Conservation (phyloP, 2,329 filamentous ascomycete genomes). For the Botrytis squamosa region DNA sequence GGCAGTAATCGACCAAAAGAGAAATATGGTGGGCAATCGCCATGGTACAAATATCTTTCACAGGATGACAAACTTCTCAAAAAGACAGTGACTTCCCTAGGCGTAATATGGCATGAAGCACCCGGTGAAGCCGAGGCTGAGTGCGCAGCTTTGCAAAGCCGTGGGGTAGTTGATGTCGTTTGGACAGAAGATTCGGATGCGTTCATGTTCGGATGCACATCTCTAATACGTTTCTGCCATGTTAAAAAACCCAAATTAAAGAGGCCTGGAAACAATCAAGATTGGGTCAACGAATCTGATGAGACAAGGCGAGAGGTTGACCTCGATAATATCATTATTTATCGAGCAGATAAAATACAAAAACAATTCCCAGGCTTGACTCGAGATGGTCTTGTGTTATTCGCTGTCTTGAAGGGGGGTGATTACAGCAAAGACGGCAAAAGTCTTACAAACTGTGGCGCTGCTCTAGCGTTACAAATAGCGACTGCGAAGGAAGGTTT, state of each 20-base stretch:
- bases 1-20: slow-evolving; percentile 73
- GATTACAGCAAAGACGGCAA: slow-evolving; percentile 74
- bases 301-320: slow-evolving; percentile 71
- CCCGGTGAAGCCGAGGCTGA: slow-evolving; percentile 94
- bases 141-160: slow-evolving; percentile 77
- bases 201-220: slow-evolving; percentile 86
- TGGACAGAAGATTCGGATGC: slow-evolving; percentile 94
- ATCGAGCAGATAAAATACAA: slow-evolving; percentile 60
- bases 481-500: slow-evolving; percentile 70
- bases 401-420: slow-evolving; percentile 89
- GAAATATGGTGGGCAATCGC: not conserved
- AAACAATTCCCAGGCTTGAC: slow-evolving; percentile 56
- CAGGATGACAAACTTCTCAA: slow-evolving; percentile 22
- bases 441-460: slow-evolving; percentile 79
- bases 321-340: slow-evolving; percentile 59
- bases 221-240: slow-evolving; percentile 77
- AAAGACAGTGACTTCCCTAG: slow-evolving; percentile 71
- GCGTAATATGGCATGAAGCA: slow-evolving; percentile 77
- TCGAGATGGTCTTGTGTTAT: slow-evolving; percentile 82
- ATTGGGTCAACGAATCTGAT: slow-evolving; percentile 54
- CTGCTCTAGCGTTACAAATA: slow-evolving; percentile 82
- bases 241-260: slow-evolving; percentile 28
- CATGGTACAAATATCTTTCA: not conserved
- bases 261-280: not conserved
- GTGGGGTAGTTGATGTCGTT: slow-evolving; percentile 83